phyloP scores from a whole-genome alignment of 192 early-diverging fungal genomes.

The Coemansia javaensis region DNA sequence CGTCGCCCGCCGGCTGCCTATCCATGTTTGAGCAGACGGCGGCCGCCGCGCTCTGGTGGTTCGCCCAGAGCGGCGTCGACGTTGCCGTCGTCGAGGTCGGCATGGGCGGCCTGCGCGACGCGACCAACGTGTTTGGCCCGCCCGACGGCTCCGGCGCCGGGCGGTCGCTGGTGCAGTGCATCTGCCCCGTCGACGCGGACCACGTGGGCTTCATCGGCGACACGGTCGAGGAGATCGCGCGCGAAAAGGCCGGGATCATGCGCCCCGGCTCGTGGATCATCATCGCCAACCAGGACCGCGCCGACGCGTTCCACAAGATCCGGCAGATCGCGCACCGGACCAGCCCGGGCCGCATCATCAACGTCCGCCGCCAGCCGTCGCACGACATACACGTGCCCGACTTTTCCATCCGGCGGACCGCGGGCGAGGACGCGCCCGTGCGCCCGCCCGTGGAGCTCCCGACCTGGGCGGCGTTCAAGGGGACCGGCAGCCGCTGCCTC shows the following conservation, averaged over 20 bases:
- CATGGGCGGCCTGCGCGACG: slow-evolving; percentile 71
- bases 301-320: slow-evolving; percentile 38
- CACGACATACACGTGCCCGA: slow-evolving; percentile 32
- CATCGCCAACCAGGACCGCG: slow-evolving; percentile 31
- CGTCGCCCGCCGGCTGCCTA: slow-evolving; percentile 29
- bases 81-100: slow-evolving; percentile 81
- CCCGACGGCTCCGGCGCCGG: slow-evolving; percentile 36
- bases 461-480: slow-evolving; percentile 35
- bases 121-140: slow-evolving; percentile 69
- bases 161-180: slow-evolving; percentile 47
- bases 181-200: slow-evolving; percentile 70
- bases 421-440: neutral
- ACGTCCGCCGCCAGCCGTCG: slow-evolving; percentile 37
- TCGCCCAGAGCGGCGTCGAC: slow-evolving; percentile 57
- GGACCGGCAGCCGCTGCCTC: slow-evolving; percentile 36
- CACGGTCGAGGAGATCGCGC: slow-evolving; percentile 64
- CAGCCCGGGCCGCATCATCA: slow-evolving; percentile 35
- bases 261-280: slow-evolving; percentile 44
- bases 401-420: slow-evolving; percentile 11
- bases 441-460: slow-evolving; percentile 5
- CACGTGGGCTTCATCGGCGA: slow-evolving; percentile 69
- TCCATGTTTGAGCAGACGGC: slow-evolving; percentile 72
- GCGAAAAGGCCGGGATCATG: slow-evolving; percentile 79
- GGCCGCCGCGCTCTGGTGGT: slow-evolving; percentile 57
- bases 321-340: slow-evolving; percentile 26